Conservation (phyloP, 306 rosid genomes). For the Cicer yamashitae region DNA sequence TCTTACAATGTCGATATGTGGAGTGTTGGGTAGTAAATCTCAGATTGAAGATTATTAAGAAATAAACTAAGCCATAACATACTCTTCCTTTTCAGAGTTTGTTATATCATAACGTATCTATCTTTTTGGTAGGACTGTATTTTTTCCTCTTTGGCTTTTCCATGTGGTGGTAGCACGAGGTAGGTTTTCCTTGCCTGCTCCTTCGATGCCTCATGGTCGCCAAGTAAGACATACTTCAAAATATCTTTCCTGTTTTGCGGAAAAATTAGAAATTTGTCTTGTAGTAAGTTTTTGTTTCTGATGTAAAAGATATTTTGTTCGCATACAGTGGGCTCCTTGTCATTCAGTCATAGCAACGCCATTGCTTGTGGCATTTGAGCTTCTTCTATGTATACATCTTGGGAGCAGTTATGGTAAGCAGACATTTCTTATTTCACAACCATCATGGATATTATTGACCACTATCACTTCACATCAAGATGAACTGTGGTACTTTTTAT, state of each 20-base stretch:
- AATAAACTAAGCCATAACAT: slow-evolving; percentile 5
- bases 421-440: slow-evolving; percentile 27
- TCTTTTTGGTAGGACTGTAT: slow-evolving; percentile 66
- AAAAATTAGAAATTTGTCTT: slow-evolving; percentile 33
- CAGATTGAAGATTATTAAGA: slow-evolving; percentile 5
- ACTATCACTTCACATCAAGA: slow-evolving; percentile 21
- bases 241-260: slow-evolving; percentile 29
- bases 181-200: slow-evolving; percentile 96
- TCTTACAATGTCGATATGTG: slow-evolving; percentile 23
- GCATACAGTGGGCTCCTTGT: slow-evolving; percentile 95
- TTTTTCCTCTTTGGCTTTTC: slow-evolving; percentile 80
- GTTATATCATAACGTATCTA: slow-evolving; percentile 20
- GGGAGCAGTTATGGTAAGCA: slow-evolving; percentile 67
- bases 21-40: background rate
- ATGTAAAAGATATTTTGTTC: slow-evolving; percentile 38
- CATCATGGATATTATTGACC: slow-evolving; percentile 23
- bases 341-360: slow-evolving; percentile 84
- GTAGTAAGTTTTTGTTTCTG: slow-evolving; percentile 21
- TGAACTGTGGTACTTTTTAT: slow-evolving; percentile 15
- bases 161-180: slow-evolving; percentile 81
- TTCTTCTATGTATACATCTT: slow-evolving; percentile 84
- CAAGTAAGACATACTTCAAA: slow-evolving; percentile 60
- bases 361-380: slow-evolving; percentile 88
- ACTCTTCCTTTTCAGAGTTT: slow-evolving; percentile 13
- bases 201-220: slow-evolving; percentile 80